Conservation (phyloP, 345 rosid species). For the Geranium brycei region DNA sequence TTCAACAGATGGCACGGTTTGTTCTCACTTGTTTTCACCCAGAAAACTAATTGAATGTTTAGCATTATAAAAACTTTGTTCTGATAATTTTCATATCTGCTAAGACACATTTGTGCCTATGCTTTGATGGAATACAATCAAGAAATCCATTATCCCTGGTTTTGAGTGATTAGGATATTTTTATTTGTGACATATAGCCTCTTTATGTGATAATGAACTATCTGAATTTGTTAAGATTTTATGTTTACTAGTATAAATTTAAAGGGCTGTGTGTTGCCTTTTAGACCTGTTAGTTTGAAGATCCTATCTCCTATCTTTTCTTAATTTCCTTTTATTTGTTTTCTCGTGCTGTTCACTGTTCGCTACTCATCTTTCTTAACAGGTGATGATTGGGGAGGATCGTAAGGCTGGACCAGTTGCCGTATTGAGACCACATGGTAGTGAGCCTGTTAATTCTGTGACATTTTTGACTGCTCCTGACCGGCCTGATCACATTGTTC, state of each 20-base stretch:
- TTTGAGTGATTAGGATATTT: too few species aligned
- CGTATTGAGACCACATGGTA: slow-evolving; percentile 53
- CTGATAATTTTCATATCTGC: neutral
- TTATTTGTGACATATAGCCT: too few species aligned
- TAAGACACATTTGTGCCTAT: neutral
- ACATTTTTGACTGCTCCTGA: slow-evolving; percentile 46
- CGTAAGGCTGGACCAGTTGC: slow-evolving; percentile 45
- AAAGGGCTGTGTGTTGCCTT: neutral
- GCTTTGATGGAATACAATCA: neutral
- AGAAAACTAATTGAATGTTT: neutral
- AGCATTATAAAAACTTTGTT: neutral
- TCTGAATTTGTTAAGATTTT: too few species aligned
- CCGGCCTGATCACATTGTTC: slow-evolving; percentile 62
- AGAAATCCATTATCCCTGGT: too few species aligned
- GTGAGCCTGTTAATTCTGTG: slow-evolving; percentile 50
- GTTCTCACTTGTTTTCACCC: slow-evolving; percentile 10
- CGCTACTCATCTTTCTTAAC: slow-evolving; percentile 11
- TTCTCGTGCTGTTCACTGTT: slow-evolving; percentile 2
- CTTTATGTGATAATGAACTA: too few species aligned
- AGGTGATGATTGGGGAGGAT: slow-evolving; percentile 76
- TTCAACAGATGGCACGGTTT: slow-evolving; percentile 60
- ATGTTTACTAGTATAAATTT: too few species aligned
- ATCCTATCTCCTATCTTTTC: neutral
- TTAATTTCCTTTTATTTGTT: neutral
- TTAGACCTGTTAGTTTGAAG: neutral